Evolutionary conservation across 2,329 filamentous ascomycete species (phyloP), one percentile per base, ranked within the genome.

Genomic region (Hymenoscyphus linearis): DNA sequence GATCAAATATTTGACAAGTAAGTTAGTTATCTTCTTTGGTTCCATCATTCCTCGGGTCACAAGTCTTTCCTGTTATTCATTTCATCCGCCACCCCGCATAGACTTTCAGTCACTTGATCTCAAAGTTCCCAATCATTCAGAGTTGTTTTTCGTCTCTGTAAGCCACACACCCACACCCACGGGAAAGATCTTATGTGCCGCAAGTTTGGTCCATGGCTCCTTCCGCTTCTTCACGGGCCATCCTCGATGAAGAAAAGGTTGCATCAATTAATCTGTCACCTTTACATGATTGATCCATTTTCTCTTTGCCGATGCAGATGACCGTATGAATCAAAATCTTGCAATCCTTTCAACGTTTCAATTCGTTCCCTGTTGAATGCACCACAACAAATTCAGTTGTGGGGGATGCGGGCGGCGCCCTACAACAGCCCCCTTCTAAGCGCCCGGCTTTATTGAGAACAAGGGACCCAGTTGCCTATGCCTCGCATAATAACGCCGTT

Each of bases 1-100:
- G 83, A 96, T 74, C 87, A 91, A 66, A 82, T 86, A 74, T 79
- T 97, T 76, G 93, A 98, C 80, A 96, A 91, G 93, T 98, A 86
- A 70, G 71, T 71, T 64, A 70, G 71, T 71, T 64, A 55, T 63
- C 57, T 36, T 35, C 62, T 62, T 65, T 57, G 31, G 64, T 62
- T 40, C 64, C 68, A 63, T 62, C 58, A 31, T 63, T 59, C 63
- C 58, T 40, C 53, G 55, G 57, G 62, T 59, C 62, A 60, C 57
- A 40, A 55, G 55, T 60, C 60, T 62, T 66, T 65, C 62, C 64
- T 64, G 6, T 36, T 37, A 18, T 22, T 50, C 18, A 50, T 27
- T 14, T 55, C 18, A 26, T 54, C 44, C 54, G 62, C 69, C 67
- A 70, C 73, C 75, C 79, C 82, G 83, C 83, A 85, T 85, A 74